Base-by-base conservation (phyloP, 2,329 filamentous ascomycete genomes). In the Didymella pomorum region DNA sequence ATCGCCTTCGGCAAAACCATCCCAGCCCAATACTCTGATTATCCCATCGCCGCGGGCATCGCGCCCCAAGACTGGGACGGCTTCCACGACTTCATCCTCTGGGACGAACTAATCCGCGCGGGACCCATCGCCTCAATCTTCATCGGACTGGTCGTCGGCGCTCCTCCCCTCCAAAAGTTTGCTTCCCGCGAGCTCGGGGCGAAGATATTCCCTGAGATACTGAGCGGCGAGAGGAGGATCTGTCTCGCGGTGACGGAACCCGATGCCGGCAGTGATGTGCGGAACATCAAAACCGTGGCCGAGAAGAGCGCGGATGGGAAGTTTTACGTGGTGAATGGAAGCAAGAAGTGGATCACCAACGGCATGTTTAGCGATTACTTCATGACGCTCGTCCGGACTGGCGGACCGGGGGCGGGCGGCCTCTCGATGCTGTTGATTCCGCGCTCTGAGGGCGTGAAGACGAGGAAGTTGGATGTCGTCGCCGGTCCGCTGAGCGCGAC, bases 31-130 rank as follows among this genome's bases (percentile, higher is more conserved):
- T 73, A 67, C 66, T 57, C 67, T 16, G 42, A 63, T 21, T 72
- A 72, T 49, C 67, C 67, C 14, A 76, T 78, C 66, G 85, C 92
- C 45, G 79, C 86, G 0, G 87, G 87, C 1, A 71, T 76, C 44
- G 61, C 61, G 4, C 50, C 71, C 6, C 63, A 64, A 28, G 72
- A 76, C 44, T 76, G 74, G 74, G 69, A 77, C 47, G 74, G 70
- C 18, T 78, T 77, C 64, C 75, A 78, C 54, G 74, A 77, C 60
- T 66, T 77, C 31, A 66, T 78, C 28, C 60, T 76, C 9, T 72
- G 70, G 68, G 73, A 78, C 44, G 75, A 78, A 50, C 37, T 77
- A 2, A 61, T 71, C 16, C 71, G 76, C 11, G 62, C 66, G 5
- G 71, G 72, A 0, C 56, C 61, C 4, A 61, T 72, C n/a, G 69